These are phyloP conservation scores for Scytalidium sp. DNA, from an alignment of 2,329 filamentous ascomycete species.

Conservation along the genomic window DNA sequence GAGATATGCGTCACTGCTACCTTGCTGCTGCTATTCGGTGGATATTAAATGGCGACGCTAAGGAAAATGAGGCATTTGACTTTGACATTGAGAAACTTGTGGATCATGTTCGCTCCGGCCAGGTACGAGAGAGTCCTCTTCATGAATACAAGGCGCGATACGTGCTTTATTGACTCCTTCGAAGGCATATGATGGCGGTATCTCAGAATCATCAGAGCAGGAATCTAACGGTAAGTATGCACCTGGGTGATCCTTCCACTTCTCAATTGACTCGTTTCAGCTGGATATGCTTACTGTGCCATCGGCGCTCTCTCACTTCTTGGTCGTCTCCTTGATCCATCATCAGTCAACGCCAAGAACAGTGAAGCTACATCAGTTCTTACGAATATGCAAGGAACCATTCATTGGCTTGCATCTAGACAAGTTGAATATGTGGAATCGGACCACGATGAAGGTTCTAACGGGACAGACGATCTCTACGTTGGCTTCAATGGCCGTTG, in stretches of 20 bases:
- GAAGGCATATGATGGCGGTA: constrained; percentile 29
- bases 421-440: constrained; percentile 58
- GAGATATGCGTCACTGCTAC: constrained; percentile 86
- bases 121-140: constrained; percentile 35
- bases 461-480: constrained; percentile 34
- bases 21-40: constrained; percentile 78
- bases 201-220: constrained; percentile 28
- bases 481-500: constrained; percentile 85
- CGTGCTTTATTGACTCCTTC: constrained; percentile 6
- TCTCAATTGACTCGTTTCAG: constrained; percentile 38
- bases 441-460: constrained; percentile 17
- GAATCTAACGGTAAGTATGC: constrained; percentile 27
- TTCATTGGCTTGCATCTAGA: constrained; percentile 59
- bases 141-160: constrained; percentile 8
- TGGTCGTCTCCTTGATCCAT: constrained; percentile 19
- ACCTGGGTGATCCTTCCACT: constrained; percentile 64
- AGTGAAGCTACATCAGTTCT: constrained; percentile 24
- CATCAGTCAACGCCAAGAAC: constrained; percentile 1
- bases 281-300: constrained; percentile 89
- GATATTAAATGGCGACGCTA: constrained; percentile 67
- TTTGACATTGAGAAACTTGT: constrained; percentile 71
- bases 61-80: constrained; percentile 59
- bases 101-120: constrained; percentile 65
- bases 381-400: constrained; percentile 29
- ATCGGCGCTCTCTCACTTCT: constrained; percentile 75